Evolutionary conservation across 805 yeast species (phyloP).

Genomic region (Candida montana): DNA sequence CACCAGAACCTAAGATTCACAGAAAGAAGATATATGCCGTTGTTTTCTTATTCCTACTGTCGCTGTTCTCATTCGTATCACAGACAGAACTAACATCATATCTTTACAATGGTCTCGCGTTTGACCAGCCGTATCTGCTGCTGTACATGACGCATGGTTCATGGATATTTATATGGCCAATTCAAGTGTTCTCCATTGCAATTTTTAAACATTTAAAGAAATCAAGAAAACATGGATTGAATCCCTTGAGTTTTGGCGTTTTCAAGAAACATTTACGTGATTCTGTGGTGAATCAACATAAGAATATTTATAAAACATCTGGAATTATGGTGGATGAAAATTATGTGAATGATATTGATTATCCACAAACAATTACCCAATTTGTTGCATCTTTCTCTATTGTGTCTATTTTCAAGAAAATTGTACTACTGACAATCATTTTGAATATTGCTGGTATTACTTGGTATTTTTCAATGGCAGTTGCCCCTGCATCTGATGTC

Average conservation of each 20-base stretch:
- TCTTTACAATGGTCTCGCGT: slow-evolving; percentile 49
- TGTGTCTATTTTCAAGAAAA: slow-evolving; percentile 37
- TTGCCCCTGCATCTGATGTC: slow-evolving; percentile 78
- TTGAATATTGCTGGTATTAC: slow-evolving; percentile 73
- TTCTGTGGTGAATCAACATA: slow-evolving; percentile 38
- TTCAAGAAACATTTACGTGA: slow-evolving; percentile 26
- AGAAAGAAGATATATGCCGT: slow-evolving; percentile 38
- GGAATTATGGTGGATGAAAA: slow-evolving; percentile 16
- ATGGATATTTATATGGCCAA: slow-evolving; percentile 71
- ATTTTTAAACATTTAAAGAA: slow-evolving; percentile 37
- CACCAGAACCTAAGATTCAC: not conserved
- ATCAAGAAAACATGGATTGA: slow-evolving; percentile 10
- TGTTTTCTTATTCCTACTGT: slow-evolving; percentile 39
- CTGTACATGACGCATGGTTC: slow-evolving; percentile 70
- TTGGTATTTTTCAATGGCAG: slow-evolving; percentile 80
- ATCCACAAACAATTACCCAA: slow-evolving; percentile 12
- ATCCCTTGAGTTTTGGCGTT: slow-evolving; percentile 12
- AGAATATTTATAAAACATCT: slow-evolving; percentile 33
- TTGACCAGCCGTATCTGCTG: slow-evolving; percentile 64
- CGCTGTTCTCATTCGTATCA: slow-evolving; percentile 57
- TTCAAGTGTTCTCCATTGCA: slow-evolving; percentile 51
- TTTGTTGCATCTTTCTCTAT: slow-evolving; percentile 15
- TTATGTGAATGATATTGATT: slow-evolving; percentile 12
- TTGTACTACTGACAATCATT: slow-evolving; percentile 45
- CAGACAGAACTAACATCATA: slow-evolving; percentile 81